phyloP scores from a whole-genome alignment of 208 protist species.

The Leishmania martiniquensis region DNA sequence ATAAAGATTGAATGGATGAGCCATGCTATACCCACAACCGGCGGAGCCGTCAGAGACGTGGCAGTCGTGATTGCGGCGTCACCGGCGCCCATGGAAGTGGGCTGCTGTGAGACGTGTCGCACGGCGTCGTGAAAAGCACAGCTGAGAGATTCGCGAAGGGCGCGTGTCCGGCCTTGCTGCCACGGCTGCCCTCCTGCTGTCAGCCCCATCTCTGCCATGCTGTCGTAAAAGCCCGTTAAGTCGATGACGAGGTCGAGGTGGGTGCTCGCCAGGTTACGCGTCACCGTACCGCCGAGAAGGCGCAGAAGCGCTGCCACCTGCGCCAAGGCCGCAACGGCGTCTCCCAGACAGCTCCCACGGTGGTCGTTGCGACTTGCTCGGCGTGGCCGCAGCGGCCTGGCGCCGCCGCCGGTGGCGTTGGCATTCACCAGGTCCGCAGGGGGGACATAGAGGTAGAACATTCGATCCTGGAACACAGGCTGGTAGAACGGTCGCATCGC shows the following conservation, averaged over 20 bases:
- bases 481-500: conserved; percentile 54
- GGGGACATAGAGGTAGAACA: conserved; percentile 44
- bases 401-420: neutral
- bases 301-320: conserved; percentile 64
- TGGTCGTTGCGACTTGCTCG: neutral
- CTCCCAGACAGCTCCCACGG: conserved; percentile 9
- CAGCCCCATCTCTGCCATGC: conserved; percentile 14
- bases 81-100: neutral
- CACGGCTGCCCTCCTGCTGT: conserved; percentile 7
- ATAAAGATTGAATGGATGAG: conserved; percentile 65
- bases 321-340: conserved; percentile 38
- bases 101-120: conserved; percentile 26
- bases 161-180: conserved; percentile 7
- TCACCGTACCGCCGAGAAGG: conserved; percentile 65
- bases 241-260: conserved; percentile 59
- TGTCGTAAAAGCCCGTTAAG: conserved; percentile 45
- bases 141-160: conserved; percentile 37
- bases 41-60: conserved; percentile 4
- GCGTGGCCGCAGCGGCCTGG: neutral
- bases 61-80: neutral
- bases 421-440: conserved; percentile 19
- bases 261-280: conserved; percentile 38
- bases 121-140: conserved; percentile 44
- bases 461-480: conserved; percentile 59
- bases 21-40: conserved; percentile 61